Conservation (phyloP, 768 basidiomycete species). For the Podaxis rugospora region DNA sequence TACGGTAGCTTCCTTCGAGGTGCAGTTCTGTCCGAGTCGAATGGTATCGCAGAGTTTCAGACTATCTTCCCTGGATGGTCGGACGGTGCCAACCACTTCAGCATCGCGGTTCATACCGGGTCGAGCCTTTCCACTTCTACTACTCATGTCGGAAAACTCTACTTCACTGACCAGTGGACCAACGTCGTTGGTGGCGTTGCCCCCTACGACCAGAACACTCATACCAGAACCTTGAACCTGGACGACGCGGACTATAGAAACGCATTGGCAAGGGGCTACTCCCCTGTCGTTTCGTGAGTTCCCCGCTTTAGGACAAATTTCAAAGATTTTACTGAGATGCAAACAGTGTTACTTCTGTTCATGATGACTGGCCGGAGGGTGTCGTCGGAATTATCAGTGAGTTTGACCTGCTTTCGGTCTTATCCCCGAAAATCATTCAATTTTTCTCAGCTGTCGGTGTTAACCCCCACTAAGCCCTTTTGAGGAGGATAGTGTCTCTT, state of each 20-base stretch:
- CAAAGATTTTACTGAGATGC: background rate
- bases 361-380: conserved; percentile 9
- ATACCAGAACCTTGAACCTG: conserved; percentile 21
- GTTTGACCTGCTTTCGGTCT: conserved; percentile 20
- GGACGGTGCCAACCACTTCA: conserved; percentile 32
- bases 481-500: no score
- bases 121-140: conserved; percentile 21
- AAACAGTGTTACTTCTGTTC: conserved; percentile 5
- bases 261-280: conserved; percentile 20
- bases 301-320: background rate
- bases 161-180: conserved; percentile 34
- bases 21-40: conserved; percentile 24
- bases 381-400: conserved; percentile 7
- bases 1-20: conserved; percentile 33
- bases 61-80: conserved; percentile 33
- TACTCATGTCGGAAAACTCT: conserved; percentile 32
- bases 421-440: conserved; percentile 8
- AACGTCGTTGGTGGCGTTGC: conserved; percentile 22
- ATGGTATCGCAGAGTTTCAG: conserved; percentile 35
- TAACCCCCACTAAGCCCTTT: conserved; percentile 12
- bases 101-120: conserved; percentile 27
- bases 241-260: conserved; percentile 25
- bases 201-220: conserved; percentile 27
- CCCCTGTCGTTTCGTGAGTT: conserved; percentile 23
- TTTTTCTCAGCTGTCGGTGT: conserved; percentile 21